Base-by-base conservation (phyloP, 768 basidiomycete species). In the Amyloporia xantha region DNA sequence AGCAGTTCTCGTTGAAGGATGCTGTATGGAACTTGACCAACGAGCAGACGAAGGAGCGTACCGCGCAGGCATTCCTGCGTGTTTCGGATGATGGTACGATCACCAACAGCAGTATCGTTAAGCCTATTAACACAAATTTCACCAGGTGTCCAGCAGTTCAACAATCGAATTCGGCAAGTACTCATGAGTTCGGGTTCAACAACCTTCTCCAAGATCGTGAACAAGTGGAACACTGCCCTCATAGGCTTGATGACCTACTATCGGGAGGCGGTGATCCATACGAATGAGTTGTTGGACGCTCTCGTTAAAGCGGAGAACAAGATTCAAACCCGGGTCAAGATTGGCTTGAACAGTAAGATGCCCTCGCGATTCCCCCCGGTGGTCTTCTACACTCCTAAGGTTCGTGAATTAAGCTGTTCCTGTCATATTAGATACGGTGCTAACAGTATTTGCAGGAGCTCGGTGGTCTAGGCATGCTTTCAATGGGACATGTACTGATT, bases 241-340 rank as follows among this genome's bases (percentile, higher is more conserved):
- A 96, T 95, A 57, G 92, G 92, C 52, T 72, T 97, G 30, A 94
- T 96, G 91, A 97, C 95, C 1, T 97, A 97, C 69, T 95, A 95
- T 66, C 89, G 94, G 52, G 94, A 97, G 62, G 94, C 94, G 24
- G 93, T 97, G 57, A 92, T 97, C 47, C 92, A 96, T 66, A 97
- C 95, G 37, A 92, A 93, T 59, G 95, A 98, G 67, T 74, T 99
- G 17, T 79, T 99, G 42, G 96, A 98, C 63, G 80, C 92, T 0
- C 76, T 98, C 35, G 96, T 99, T 62, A 99, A 99, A 69, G 92
- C 94, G 1, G 95, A 99, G 72, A 97, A 97, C 79, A 98, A 98
- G 76, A 95, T 98, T 41, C 96, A 99, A 69, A 97, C 94, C 2
- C 91, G 96, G 70, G 95, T 99, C 61, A 98, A 98, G 78, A 97